These are phyloP conservation scores for Populus ilicifolia DNA, from an alignment of 345 rosid species.

Conservation along the genomic window DNA sequence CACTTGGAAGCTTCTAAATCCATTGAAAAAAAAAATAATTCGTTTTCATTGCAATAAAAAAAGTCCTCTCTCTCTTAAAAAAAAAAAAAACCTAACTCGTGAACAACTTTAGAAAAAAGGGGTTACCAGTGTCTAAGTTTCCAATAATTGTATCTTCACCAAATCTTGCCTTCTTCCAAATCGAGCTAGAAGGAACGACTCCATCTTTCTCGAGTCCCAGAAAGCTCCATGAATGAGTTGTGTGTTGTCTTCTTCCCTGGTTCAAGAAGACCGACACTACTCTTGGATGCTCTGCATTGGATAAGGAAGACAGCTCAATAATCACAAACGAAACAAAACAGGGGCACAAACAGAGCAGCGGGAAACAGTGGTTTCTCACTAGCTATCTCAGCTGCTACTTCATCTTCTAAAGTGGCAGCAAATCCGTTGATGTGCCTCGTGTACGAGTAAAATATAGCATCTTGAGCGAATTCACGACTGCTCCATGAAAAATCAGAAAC, in stretches of 20 bases:
- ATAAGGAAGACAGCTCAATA: neutral
- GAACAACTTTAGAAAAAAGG: too few species aligned
- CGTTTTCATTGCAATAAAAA: too few species aligned
- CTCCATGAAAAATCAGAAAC: neutral
- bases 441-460: constrained; percentile 23
- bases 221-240: constrained; percentile 68
- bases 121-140: constrained; percentile 41
- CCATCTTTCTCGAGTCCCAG: constrained; percentile 33
- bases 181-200: constrained; percentile 16
- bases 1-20: too few species aligned
- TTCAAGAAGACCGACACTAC: constrained; percentile 57
- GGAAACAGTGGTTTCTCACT: constrained; percentile 11
- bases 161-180: constrained; percentile 34
- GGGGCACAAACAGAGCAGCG: neutral
- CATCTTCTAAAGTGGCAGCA: constrained; percentile 27
- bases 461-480: constrained; percentile 17
- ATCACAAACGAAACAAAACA: neutral
- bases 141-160: constrained; percentile 46
- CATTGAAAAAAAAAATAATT: too few species aligned
- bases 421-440: constrained; percentile 24
- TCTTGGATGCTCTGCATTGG: constrained; percentile 48
- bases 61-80: too few species aligned
- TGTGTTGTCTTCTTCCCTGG: constrained; percentile 45
- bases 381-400: constrained; percentile 25
- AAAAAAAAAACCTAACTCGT: too few species aligned